A percentile compares a stretch with the other conserved stretches of the same genome.
These are phyloP conservation scores for Mucor ambiguus DNA, from an alignment of 371 early-diverging fungal species.

Conservation along the genomic window DNA sequence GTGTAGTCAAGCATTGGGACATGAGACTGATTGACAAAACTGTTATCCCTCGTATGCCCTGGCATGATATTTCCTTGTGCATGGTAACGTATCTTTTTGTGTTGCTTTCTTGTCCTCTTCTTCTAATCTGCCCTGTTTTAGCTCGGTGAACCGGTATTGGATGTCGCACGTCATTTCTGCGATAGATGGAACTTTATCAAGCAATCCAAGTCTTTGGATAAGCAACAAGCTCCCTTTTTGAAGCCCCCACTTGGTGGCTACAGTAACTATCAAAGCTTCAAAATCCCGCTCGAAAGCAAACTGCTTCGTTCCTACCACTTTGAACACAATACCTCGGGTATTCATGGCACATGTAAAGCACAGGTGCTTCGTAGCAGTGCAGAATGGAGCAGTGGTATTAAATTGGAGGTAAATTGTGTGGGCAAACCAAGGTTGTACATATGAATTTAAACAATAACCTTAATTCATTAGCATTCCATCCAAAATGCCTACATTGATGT, in stretches of 20 bases:
- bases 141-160: conserved; percentile 77
- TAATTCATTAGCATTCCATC: conserved; percentile 69
- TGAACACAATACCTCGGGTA: conserved; percentile 29
- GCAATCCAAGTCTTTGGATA: conserved; percentile 45
- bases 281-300: conserved; percentile 25
- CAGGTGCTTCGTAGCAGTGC: conserved; percentile 77
- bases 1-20: conserved; percentile 60
- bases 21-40: conserved; percentile 65
- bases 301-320: conserved; percentile 33
- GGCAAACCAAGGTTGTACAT: not conserved
- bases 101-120: not conserved
- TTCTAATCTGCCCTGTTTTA: conserved; percentile 5
- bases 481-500: conserved; percentile 79
- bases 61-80: conserved; percentile 91
- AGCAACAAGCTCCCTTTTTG: conserved; percentile 39
- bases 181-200: conserved; percentile 94
- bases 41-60: conserved; percentile 86
- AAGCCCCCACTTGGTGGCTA: conserved; percentile 51
- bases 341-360: conserved; percentile 56
- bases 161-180: conserved; percentile 89
- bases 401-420: conserved; percentile 38
- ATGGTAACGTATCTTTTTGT: conserved; percentile 44
- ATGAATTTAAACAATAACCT: not conserved
- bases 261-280: conserved; percentile 37
- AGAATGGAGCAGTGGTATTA: conserved; percentile 69